Percentiles rank a stretch among this genome's conserved stretches.
Conservation (phyloP, 768 basidiomycete species). For the Boletus fagicola region DNA sequence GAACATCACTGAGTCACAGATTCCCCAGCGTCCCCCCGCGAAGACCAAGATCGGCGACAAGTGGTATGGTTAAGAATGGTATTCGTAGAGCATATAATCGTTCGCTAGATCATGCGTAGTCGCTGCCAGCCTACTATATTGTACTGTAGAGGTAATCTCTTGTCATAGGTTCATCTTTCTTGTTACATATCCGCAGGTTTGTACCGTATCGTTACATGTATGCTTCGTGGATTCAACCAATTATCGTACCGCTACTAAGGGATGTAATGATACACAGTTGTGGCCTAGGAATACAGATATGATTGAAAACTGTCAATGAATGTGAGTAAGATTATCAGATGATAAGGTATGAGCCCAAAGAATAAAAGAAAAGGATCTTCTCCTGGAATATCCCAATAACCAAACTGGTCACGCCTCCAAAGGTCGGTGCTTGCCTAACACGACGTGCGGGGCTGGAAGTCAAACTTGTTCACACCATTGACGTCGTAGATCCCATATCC, state of each 20-base stretch:
- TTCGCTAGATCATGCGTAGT: constrained; percentile 3
- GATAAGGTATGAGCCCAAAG: background rate
- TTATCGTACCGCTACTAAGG: background rate
- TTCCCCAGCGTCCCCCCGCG: constrained; percentile 70
- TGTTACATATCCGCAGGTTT: background rate
- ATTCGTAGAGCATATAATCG: background rate
- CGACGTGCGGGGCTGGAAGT: constrained; percentile 59
- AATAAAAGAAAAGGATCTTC: background rate
- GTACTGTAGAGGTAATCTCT: constrained; percentile 19
- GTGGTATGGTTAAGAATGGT: constrained; percentile 60
- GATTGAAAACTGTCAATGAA: background rate
- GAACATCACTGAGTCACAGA: constrained; percentile 68
- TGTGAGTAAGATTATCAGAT: background rate
- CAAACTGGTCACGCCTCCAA: background rate
- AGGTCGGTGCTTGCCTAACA: constrained; percentile 40
- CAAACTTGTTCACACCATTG: constrained; percentile 54
- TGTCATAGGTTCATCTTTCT: background rate
- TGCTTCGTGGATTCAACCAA: background rate
- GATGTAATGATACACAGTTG: background rate
- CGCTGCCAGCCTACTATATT: constrained; percentile 10
- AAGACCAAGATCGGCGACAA: constrained; percentile 56
- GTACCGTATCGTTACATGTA: background rate
- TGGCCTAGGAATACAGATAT: constrained; percentile 6
- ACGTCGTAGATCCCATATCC: constrained; percentile 68
- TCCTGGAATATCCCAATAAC: background rate